These are phyloP conservation scores for Fusarium nisikadoi DNA, from an alignment of 2,329 filamentous ascomycete species.

Conservation along the genomic window DNA sequence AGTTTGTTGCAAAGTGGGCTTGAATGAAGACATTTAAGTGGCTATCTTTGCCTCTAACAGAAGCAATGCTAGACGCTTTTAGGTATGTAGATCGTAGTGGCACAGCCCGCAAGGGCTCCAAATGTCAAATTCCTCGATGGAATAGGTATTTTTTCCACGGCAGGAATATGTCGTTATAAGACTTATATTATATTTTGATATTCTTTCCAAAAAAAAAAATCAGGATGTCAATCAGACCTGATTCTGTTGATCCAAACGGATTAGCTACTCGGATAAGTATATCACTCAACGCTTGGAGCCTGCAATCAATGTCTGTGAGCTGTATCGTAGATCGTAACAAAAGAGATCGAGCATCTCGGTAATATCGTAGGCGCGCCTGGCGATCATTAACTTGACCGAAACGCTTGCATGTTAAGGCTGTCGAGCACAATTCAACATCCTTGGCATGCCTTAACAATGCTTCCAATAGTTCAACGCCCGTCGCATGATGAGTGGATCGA, in stretches of 20 bases:
- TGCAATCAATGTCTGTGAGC: not conserved
- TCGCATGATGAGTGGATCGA: not conserved
- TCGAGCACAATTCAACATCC: not conserved
- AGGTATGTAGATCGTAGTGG: not conserved
- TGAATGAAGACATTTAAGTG: not conserved
- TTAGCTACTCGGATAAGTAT: too few relatives aligned
- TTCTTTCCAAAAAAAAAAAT: too few relatives aligned
- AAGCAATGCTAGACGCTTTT: not conserved
- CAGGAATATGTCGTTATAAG: too few relatives aligned
- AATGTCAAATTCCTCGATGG: too few relatives aligned
- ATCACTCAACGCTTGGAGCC: too few relatives aligned
- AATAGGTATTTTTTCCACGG: too few relatives aligned
- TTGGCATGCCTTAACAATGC: not conserved
- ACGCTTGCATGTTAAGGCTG: not conserved
- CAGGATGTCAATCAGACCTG: too few relatives aligned
- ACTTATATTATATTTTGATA: too few relatives aligned
- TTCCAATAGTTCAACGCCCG: not conserved
- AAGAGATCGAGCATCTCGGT: not conserved
- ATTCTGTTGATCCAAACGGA: too few relatives aligned
- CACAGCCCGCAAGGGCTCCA: too few relatives aligned
- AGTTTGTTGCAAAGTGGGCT: not conserved
- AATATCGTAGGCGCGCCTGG: not conserved
- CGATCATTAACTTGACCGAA: not conserved
- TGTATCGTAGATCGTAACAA: not conserved
- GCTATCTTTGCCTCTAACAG: too few relatives aligned